These are phyloP conservation scores for Candida boidinii DNA, from an alignment of 805 yeast genomes.

Conservation along the genomic window DNA sequence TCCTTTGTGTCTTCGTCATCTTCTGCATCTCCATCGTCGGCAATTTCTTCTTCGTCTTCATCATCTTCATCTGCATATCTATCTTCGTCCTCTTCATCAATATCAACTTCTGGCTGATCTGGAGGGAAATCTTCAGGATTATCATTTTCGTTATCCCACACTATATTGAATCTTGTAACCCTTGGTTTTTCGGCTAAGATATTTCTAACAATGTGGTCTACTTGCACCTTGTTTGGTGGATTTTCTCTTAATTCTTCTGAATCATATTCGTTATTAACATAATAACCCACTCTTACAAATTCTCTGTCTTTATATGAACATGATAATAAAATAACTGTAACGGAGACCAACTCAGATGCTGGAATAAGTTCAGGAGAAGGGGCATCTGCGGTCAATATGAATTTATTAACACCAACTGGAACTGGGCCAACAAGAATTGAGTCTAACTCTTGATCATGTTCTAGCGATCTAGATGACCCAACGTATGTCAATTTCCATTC, in stretches of 20 bases:
- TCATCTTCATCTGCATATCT: conserved; percentile 49
- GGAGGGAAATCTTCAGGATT: conserved; percentile 69
- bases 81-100: conserved; percentile 53
- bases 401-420: conserved; percentile 94
- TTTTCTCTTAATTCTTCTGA: conserved; percentile 86
- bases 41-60: conserved; percentile 42
- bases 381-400: conserved; percentile 89
- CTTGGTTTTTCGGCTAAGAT: conserved; percentile 95
- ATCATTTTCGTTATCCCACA: conserved; percentile 73
- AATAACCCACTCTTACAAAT: conserved; percentile 95
- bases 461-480: conserved; percentile 88
- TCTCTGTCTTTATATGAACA: conserved; percentile 92
- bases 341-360: conserved; percentile 89
- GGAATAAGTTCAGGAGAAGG: conserved; percentile 96
- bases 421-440: conserved; percentile 97
- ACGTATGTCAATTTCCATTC: conserved; percentile 98
- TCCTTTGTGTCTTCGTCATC: conserved; percentile 35
- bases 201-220: conserved; percentile 89
- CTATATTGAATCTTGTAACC: conserved; percentile 92
- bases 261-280: conserved; percentile 95
- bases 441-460: conserved; percentile 95
- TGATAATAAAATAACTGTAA: conserved; percentile 85
- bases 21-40: conserved; percentile 30
- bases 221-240: conserved; percentile 90
- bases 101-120: conserved; percentile 58